Evolutionary conservation across 345 rosid species (phyloP), one percentile per base, ranked within the genome.

Genomic region (Aegle marmelos): DNA sequence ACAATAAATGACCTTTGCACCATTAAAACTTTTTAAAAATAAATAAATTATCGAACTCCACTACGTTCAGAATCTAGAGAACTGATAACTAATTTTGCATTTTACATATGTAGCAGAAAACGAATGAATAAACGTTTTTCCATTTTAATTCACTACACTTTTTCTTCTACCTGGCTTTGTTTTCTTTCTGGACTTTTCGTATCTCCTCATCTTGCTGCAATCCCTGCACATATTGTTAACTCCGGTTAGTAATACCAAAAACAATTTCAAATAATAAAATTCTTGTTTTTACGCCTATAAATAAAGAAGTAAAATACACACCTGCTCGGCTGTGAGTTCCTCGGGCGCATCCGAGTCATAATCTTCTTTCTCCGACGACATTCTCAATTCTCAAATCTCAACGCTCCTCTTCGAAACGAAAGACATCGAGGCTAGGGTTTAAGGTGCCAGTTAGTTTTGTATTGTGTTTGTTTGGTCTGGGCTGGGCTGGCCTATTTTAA

Each of bases 311-410:
- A 69, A 13, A 25, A 6, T 17, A 4, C 13, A 37, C 68, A 95
- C 98, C 97, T 95, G 97, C 73, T 92, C 93, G 24, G 87, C 85
- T 4, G 94, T 86, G 70, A 91, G 84, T 75, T 93, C 98, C 86
- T 95, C 98, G 0, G 98, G 98, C 33, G 89, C 89, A 45, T 91
- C 93, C 8, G 91, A 90, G 30, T 87, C 90, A 21, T 81, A 82
- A 24, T 85, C 93, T 72, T 83, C 88, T 62, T 75, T 82, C 21
- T 78, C 87, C 77, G 87, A 86, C 77, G 87, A 86, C 98, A 91
- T 88, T 72, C 75, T 8, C 73, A 68, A 36, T 11, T 75, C 36
- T 34, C 50, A 48, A 36, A 34, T 66, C 54, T 77, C 22, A 53
- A 53, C 5, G 68, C 17, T 78, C 17, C 33, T 30, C 76, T 53